Conservation (phyloP, 768 basidiomycete genomes). For the Amanita molliuscula region DNA sequence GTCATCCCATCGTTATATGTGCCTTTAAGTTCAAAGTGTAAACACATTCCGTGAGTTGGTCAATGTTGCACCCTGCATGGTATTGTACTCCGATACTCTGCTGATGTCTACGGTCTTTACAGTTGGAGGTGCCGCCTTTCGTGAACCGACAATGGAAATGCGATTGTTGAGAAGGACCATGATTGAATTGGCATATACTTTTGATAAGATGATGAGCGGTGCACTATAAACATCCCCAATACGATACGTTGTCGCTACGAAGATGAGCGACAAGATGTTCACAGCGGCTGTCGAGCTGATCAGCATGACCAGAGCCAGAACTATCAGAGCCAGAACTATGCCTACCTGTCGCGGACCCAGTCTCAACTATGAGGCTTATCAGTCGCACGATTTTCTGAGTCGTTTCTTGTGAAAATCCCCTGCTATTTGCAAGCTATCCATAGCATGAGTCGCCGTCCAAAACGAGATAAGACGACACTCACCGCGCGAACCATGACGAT, state of each 20-base stretch:
- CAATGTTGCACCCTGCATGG: neutral
- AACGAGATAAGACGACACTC: slow-evolving; percentile 1
- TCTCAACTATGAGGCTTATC: slow-evolving; percentile 26
- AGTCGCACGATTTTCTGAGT: slow-evolving; percentile 17
- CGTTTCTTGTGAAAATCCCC: slow-evolving; percentile 16
- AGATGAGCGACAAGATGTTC: slow-evolving; percentile 17
- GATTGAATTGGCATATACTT: slow-evolving; percentile 24
- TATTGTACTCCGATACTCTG: neutral
- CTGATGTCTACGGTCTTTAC: neutral
- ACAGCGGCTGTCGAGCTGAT: slow-evolving; percentile 15
- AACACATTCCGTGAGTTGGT: neutral
- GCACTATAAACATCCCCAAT: slow-evolving; percentile 19
- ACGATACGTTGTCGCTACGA: slow-evolving; percentile 18
- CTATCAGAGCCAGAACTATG: neutral
- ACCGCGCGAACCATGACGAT: slow-evolving; percentile 22
- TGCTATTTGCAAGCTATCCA: slow-evolving; percentile 13
- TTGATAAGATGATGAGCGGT: slow-evolving; percentile 23
- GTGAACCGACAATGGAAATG: slow-evolving; percentile 12
- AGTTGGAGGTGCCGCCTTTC: neutral
- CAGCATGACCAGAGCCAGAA: neutral
- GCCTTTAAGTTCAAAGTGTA: neutral
- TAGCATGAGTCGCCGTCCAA: neutral
- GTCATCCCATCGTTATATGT: too few species aligned
- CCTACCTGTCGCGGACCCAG: slow-evolving; percentile 21
- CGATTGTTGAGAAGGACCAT: slow-evolving; percentile 24